These are phyloP conservation scores for Pistacia vera DNA, from an alignment of 345 rosid species.

Conservation along the genomic window DNA sequence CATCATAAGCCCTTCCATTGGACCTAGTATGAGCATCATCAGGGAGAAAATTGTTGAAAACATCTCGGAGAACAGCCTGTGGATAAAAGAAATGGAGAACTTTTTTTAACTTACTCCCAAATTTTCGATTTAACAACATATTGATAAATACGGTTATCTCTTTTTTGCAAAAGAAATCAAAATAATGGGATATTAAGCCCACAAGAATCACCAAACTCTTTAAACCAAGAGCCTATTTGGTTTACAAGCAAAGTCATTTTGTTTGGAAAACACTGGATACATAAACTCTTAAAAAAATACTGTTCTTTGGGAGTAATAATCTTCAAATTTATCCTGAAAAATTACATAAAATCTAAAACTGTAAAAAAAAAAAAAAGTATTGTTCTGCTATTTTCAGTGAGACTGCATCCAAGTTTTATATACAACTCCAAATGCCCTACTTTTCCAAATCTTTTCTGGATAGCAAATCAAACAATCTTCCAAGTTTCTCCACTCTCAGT, in stretches of 20 bases:
- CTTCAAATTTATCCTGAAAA: neutral
- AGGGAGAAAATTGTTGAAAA: constrained; percentile 73
- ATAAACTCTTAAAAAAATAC: neutral
- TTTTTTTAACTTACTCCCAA: neutral
- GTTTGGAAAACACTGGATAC: neutral
- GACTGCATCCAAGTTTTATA: neutral
- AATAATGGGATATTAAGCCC: neutral
- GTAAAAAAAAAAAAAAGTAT: no score
- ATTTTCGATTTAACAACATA: neutral
- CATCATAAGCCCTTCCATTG: constrained; percentile 91
- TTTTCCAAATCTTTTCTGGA: neutral
- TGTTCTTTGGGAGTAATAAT: no score
- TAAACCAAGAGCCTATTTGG: neutral
- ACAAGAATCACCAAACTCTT: neutral
- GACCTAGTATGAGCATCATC: constrained; percentile 79
- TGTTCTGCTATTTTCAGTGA: neutral
- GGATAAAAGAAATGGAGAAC: constrained; percentile 10
- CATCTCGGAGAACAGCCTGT: constrained; percentile 82
- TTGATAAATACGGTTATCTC: neutral
- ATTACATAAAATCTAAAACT: neutral
- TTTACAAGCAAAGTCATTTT: neutral
- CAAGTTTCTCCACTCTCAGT: neutral
- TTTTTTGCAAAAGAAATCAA: neutral
- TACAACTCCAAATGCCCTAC: neutral
- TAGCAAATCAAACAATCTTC: neutral